These are phyloP conservation scores for Ceratobasidium papillatum DNA, from an alignment of 1,284 basidiomycete species.

Conservation along the genomic window DNA sequence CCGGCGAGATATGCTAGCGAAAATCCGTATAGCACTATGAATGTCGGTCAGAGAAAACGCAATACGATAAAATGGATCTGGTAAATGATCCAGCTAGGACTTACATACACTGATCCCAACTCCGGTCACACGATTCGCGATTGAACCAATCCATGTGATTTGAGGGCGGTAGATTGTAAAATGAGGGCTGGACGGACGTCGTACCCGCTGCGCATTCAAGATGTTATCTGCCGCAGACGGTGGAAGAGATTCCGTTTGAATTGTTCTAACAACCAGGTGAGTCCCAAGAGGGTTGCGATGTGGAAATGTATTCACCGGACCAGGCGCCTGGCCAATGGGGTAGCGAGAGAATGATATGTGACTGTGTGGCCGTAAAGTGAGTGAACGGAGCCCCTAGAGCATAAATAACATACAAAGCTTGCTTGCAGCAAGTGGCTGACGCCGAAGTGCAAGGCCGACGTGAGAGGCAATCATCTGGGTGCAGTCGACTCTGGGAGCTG, in stretches of 20 bases:
- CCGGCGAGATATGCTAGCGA: conserved; percentile 87
- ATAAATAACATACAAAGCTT: neutral
- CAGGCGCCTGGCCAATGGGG: conserved; percentile 32
- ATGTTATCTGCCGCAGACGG: conserved; percentile 69
- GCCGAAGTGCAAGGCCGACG: conserved; percentile 18
- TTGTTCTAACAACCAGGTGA: neutral
- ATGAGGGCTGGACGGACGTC: conserved; percentile 89
- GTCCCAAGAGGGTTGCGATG: neutral
- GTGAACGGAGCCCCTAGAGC: neutral
- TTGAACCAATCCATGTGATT: conserved; percentile 87
- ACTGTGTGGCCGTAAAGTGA: neutral
- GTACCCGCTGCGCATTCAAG: conserved; percentile 86
- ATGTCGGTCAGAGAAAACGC: neutral
- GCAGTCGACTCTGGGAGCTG: neutral
- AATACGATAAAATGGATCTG: neutral
- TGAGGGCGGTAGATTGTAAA: conserved; percentile 98
- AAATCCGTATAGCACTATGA: conserved; percentile 85
- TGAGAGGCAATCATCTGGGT: conserved; percentile 32
- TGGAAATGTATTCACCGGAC: neutral
- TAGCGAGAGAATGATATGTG: conserved; percentile 31
- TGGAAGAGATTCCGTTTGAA: conserved; percentile 60
- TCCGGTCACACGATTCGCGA: conserved; percentile 87
- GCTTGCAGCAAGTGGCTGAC: conserved; percentile 3
- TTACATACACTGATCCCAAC: conserved; percentile 77
- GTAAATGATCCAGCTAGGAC: conserved; percentile 52